These are phyloP conservation scores for Botrytis fragariae DNA, from an alignment of 2,329 filamentous ascomycete genomes.

Conservation along the genomic window DNA sequence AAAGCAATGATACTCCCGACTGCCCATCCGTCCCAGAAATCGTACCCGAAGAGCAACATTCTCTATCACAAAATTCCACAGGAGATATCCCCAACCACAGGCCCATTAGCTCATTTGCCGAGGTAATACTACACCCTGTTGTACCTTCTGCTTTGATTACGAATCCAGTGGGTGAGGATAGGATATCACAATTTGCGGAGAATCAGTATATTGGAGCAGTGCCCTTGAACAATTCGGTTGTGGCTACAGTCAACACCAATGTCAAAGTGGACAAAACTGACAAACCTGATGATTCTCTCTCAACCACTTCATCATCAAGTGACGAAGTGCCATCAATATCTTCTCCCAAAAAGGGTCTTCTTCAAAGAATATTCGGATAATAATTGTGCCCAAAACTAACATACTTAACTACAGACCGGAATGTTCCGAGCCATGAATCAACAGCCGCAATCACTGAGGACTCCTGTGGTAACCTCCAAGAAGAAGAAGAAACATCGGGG, in stretches of 20 bases:
- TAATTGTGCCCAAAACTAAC: slow-evolving; percentile 17
- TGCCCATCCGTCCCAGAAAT: neutral
- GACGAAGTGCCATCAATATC: neutral
- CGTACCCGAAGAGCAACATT: neutral
- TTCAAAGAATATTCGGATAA: neutral
- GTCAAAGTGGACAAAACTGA: slow-evolving; percentile 8
- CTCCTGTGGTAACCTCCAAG: neutral
- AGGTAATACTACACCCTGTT: slow-evolving; percentile 8
- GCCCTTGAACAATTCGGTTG: neutral
- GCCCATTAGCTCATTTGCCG: neutral
- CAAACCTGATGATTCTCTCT: neutral
- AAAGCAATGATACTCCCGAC: neutral
- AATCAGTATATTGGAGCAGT: neutral
- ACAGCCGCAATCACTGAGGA: slow-evolving; percentile 14
- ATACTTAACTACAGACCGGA: slow-evolving; percentile 4
- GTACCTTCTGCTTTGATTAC: neutral
- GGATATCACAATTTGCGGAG: neutral
- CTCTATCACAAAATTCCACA: neutral
- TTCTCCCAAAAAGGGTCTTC: neutral
- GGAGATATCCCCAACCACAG: neutral
- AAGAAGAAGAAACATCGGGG: neutral
- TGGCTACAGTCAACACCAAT: neutral
- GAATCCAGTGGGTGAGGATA: neutral
- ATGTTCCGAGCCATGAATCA: slow-evolving; percentile 16
- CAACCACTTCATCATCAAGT: slow-evolving; percentile 13